Percentiles rank a stretch among this genome's conserved stretches.
These are phyloP conservation scores for Neckera pumila DNA, from an alignment of 225 moss, liverwort and hornwort genomes.

Conservation along the genomic window DNA sequence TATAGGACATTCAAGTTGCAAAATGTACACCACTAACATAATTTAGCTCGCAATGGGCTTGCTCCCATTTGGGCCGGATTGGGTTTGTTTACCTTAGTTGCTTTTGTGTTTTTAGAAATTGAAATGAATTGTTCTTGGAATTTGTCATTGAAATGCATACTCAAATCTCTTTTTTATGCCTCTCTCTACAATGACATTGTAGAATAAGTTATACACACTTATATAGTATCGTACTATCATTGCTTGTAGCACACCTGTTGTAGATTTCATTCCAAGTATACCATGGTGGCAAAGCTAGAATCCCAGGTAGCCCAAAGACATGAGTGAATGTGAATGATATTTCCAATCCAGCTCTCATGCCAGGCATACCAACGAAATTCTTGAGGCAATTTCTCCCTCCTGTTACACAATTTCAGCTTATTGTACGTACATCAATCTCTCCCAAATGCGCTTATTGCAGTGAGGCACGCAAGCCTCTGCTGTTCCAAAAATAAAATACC, in stretches of 20 bases:
- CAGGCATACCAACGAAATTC: background rate
- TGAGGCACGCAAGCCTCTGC: background rate
- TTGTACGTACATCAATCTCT: background rate
- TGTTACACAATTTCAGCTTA: background rate
- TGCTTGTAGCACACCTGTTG: background rate
- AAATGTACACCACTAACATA: too few species aligned
- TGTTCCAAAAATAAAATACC: background rate
- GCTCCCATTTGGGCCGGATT: too few species aligned
- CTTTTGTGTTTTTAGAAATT: background rate
- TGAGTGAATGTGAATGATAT: background rate
- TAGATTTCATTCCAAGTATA: background rate
- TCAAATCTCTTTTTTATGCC: background rate
- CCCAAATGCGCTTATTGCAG: too few species aligned
- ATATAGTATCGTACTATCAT: background rate
- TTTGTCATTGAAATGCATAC: background rate
- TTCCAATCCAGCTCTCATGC: background rate
- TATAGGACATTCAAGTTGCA: too few species aligned
- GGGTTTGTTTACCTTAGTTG: too few species aligned
- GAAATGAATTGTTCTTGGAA: background rate
- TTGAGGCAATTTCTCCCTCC: accelerated
- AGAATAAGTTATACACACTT: background rate
- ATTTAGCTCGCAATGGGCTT: too few species aligned
- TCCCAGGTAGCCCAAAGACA: background rate
- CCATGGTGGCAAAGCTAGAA: background rate
- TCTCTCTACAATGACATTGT: background rate